These are phyloP conservation scores for Kregervanrija pseudodelftensis DNA, from an alignment of 805 yeast genomes.

Conservation along the genomic window DNA sequence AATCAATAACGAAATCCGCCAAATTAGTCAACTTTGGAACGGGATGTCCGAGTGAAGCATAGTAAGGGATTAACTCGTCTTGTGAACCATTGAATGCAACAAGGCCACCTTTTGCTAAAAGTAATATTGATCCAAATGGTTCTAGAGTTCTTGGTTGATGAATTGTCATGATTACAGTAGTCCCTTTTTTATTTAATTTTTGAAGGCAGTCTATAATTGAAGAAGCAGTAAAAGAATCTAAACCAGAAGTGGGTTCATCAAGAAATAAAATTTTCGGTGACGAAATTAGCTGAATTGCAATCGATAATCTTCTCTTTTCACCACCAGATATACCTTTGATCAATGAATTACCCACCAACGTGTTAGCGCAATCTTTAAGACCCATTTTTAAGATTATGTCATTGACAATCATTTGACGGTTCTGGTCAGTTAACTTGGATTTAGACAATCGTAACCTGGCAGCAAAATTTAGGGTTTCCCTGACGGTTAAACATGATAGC, in stretches of 20 bases:
- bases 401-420: constrained; percentile 43
- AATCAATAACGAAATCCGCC: constrained; percentile 70
- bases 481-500: constrained; percentile 63
- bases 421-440: constrained; percentile 25
- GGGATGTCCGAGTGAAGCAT: constrained; percentile 40
- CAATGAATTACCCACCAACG: constrained; percentile 54
- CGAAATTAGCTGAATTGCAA: constrained; percentile 70
- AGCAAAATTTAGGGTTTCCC: constrained; percentile 68
- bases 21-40: constrained; percentile 59
- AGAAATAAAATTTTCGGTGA: constrained; percentile 65
- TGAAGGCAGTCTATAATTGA: constrained; percentile 57
- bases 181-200: constrained; percentile 48
- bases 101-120: constrained; percentile 66
- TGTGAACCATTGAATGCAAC: constrained; percentile 64
- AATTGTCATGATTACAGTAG: constrained; percentile 67
- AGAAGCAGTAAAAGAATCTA: constrained; percentile 72
- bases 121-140: constrained; percentile 61
- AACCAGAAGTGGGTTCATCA: constrained; percentile 88
- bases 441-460: constrained; percentile 59
- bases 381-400: constrained; percentile 62
- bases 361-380: constrained; percentile 68
- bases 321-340: constrained; percentile 68
- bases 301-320: constrained; percentile 77
- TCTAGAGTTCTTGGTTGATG: constrained; percentile 76
- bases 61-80: constrained; percentile 37